A percentile compares a stretch with the other conserved stretches of the same genome.
Evolutionary conservation across 352 stramenopile genomes (phyloP).

Genomic region (Phytopythium kandeliae): DNA sequence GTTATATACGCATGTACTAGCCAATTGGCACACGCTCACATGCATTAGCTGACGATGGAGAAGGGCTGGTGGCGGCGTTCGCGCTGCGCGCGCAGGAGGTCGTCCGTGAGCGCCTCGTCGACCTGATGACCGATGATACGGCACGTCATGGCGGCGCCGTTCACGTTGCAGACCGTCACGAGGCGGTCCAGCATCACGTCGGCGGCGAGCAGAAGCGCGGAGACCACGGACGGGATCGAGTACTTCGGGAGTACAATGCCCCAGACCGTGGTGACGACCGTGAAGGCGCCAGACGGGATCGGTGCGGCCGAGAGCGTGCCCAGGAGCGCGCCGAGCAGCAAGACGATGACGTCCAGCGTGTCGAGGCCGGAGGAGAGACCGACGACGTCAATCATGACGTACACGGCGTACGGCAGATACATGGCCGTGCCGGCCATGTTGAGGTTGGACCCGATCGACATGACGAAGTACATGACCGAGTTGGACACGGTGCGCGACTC

Average conservation of each 20-base stretch:
- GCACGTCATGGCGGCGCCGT: conserved; percentile 64
- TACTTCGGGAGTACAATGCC: conserved; percentile 50
- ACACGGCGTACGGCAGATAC: conserved; percentile 66
- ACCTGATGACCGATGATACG: conserved; percentile 69
- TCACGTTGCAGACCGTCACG: conserved; percentile 71
- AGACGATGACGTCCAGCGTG: conserved; percentile 28
- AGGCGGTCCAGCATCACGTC: conserved; percentile 74
- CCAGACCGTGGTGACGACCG: conserved; percentile 69
- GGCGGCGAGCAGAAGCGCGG: conserved; percentile 52
- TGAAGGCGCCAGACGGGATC: conserved; percentile 45
- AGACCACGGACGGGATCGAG: conserved; percentile 48
- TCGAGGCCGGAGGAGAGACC: conserved; percentile 32
- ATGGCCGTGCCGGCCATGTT: conserved; percentile 78
- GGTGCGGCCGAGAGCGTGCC: conserved; percentile 55
- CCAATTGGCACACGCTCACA: too few species aligned
- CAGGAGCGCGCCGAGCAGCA: conserved; percentile 56
- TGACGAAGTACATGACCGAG: conserved; percentile 66
- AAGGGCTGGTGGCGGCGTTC: conserved; percentile 7
- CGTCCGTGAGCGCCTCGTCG: conserved; percentile 16
- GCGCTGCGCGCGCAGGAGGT: conserved; percentile 3
- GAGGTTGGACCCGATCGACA: conserved; percentile 56
- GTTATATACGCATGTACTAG: too few species aligned
- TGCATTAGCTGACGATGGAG: conserved; percentile 2
- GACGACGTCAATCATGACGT: conserved; percentile 63
- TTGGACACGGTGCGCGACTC: conserved; percentile 41